Evolutionary conservation across 1,139 yeast species (phyloP).

Genomic region (Pichia sp.): DNA sequence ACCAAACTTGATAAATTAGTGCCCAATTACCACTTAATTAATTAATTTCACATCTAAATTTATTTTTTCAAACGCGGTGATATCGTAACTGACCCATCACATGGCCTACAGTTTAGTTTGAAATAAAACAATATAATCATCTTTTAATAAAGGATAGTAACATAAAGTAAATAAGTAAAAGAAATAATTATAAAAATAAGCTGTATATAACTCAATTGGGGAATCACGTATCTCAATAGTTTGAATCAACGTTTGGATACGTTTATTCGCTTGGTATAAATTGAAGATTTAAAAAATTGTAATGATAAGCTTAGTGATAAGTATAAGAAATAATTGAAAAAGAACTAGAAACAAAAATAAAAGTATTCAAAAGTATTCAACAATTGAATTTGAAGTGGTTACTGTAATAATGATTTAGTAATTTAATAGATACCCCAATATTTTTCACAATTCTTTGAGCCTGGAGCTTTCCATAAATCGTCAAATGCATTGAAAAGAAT

Average conservation of each 20-base stretch:
- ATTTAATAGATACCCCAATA: slow-evolving; percentile 33
- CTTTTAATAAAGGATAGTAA: neutral
- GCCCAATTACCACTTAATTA: too few relatives aligned
- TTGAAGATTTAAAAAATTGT: neutral
- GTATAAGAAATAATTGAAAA: neutral
- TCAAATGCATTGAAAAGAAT: slow-evolving; percentile 67
- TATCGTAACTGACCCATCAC: neutral
- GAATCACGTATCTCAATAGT: neutral
- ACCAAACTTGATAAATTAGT: too few relatives aligned
- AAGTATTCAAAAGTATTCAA: neutral
- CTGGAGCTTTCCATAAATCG: slow-evolving; percentile 74
- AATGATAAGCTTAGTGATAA: neutral
- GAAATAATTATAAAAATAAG: neutral
- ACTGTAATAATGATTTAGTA: neutral
- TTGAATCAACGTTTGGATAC: neutral
- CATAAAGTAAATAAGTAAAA: neutral
- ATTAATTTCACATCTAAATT: too few relatives aligned
- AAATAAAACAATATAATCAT: neutral
- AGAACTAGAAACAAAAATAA: neutral
- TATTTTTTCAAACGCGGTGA: too few relatives aligned
- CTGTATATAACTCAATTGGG: neutral
- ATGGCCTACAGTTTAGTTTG: too few relatives aligned
- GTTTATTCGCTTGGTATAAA: neutral
- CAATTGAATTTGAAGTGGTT: neutral
- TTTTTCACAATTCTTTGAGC: slow-evolving; percentile 60